phyloP scores from a whole-genome alignment of 768 basidiomycete species.

The Phylloporus arenicola region DNA sequence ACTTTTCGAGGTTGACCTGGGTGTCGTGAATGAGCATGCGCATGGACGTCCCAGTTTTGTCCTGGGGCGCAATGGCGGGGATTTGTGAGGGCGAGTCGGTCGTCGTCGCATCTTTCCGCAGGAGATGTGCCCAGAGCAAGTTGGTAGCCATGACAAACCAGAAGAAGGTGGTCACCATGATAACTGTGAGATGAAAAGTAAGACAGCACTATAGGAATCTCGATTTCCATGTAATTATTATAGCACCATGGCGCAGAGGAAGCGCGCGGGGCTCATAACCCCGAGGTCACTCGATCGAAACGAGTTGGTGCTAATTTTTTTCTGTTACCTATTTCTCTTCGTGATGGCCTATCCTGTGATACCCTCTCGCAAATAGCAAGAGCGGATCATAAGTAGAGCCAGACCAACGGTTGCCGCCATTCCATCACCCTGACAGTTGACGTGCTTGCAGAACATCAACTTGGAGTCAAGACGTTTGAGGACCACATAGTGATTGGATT shows the following conservation, averaged over 20 bases:
- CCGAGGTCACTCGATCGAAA: slow-evolving; percentile 47
- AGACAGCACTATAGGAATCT: background rate
- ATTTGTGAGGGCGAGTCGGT: slow-evolving; percentile 17
- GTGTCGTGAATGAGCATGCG: slow-evolving; percentile 71
- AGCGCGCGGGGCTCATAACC: slow-evolving; percentile 47
- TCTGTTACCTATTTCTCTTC: no score
- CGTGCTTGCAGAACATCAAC: no score
- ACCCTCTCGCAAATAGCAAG: no score
- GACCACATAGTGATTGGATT: no score
- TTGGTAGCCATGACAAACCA: slow-evolving; percentile 8
- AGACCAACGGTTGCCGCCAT: no score
- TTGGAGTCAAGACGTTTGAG: no score
- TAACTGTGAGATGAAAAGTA: no score
- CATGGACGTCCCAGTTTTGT: slow-evolving; percentile 65
- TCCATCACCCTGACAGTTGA: no score
- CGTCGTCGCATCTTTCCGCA: slow-evolving; percentile 38
- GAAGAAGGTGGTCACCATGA: no score
- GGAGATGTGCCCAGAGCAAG: slow-evolving; percentile 50
- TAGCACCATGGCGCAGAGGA: slow-evolving; percentile 45
- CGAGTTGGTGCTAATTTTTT: slow-evolving; percentile 33
- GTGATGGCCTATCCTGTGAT: no score
- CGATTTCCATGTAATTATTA: background rate
- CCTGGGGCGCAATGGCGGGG: slow-evolving; percentile 45
- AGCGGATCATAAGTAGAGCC: no score
- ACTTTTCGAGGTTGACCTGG: slow-evolving; percentile 63